Percentiles rank a stretch among this genome's conserved stretches.
phyloP scores from a whole-genome alignment of 495 filamentous ascomycete species.

The Penicillium desertorum region DNA sequence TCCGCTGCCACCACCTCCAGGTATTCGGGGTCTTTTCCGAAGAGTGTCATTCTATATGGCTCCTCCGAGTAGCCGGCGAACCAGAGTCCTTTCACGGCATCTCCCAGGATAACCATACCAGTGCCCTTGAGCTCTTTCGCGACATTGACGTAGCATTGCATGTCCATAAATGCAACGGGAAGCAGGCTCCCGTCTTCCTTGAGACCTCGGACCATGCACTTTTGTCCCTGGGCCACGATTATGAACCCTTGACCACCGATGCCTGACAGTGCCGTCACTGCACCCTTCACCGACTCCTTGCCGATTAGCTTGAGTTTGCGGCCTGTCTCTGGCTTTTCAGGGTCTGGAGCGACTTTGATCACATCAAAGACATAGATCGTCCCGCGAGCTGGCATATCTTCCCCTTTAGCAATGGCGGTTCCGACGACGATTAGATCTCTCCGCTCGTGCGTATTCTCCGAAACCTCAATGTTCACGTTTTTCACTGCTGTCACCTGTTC shows the following conservation, averaged over 20 bases:
- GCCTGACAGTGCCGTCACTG: slow-evolving; percentile 83
- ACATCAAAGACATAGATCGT: slow-evolving; percentile 89
- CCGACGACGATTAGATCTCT: slow-evolving; percentile 79
- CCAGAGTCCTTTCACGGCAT: slow-evolving; percentile 92
- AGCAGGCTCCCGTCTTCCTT: slow-evolving; percentile 91
- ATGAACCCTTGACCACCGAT: slow-evolving; percentile 92
- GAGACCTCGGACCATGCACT: slow-evolving; percentile 91
- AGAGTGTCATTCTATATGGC: slow-evolving; percentile 91
- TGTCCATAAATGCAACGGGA: slow-evolving; percentile 96
- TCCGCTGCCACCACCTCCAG: slow-evolving; percentile 81
- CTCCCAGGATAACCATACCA: slow-evolving; percentile 78
- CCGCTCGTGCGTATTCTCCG: slow-evolving; percentile 83
- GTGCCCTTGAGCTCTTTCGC: slow-evolving; percentile 79
- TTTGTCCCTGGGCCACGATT: slow-evolving; percentile 91
- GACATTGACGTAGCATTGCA: slow-evolving; percentile 84
- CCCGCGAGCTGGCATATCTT: slow-evolving; percentile 84
- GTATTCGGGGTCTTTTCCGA: slow-evolving; percentile 76
- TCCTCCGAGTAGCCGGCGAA: slow-evolving; percentile 93
- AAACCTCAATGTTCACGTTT: slow-evolving; percentile 81
- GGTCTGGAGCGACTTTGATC: slow-evolving; percentile 86
- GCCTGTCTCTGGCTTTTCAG: slow-evolving; percentile 78
- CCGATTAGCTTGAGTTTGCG: slow-evolving; percentile 81
- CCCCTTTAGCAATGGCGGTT: slow-evolving; percentile 77
- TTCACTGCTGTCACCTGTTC: slow-evolving; percentile 80
- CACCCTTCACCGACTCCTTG: slow-evolving; percentile 87